Base-by-base conservation (phyloP, 257 asterid species). In the Coffea eugenioides region DNA sequence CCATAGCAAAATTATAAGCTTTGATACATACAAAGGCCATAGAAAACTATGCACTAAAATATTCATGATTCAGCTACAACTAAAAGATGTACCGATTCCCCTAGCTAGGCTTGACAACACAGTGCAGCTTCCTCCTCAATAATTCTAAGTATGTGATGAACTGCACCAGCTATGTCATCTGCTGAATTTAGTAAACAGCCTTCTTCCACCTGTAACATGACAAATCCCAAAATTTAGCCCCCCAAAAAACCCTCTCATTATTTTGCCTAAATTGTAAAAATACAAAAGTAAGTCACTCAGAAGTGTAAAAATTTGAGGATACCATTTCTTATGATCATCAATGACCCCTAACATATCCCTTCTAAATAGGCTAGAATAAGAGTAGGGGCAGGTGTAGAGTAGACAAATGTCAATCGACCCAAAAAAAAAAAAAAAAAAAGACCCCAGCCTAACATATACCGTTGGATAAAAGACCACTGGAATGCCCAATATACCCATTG, bases 161-260 rank as follows among this genome's bases (percentile, higher is more conserved):
- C 95, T 85, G 93, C 97, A 20, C 89, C 90, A 16, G 99, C 97
- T 77, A 96, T 91, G 83, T 91, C 97, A 73, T 94, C 99, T 66
- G 98, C 98, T 71, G 98, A 89, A 74, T 84, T 94, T 62, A 96
- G 88, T 77, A 88, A 93, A 90, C 99, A 92, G 34, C 97, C 99
- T 85, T 94, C 98, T 86, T 94, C 99, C 80, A 96, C 97, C 99
- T 96, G 87, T 82, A 88, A 45, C 11, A 79, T 7, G 77, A 49
- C 7, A 39, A 69, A 71, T 39, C 64, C 67, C 10, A 57, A 45
- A 23, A 41, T 6, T 71, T 77, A 52, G 43, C 52, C 75, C 81
- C 81, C 80, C 43, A 39, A 43, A 79, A 67, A 80, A 21, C 41
- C 21, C 62, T 72, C 49, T 23, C 21, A 79, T 74, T 76, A 81